phyloP scores from a whole-genome alignment of 2,329 filamentous ascomycete genomes.

The Pyricularia pennisetigena region DNA sequence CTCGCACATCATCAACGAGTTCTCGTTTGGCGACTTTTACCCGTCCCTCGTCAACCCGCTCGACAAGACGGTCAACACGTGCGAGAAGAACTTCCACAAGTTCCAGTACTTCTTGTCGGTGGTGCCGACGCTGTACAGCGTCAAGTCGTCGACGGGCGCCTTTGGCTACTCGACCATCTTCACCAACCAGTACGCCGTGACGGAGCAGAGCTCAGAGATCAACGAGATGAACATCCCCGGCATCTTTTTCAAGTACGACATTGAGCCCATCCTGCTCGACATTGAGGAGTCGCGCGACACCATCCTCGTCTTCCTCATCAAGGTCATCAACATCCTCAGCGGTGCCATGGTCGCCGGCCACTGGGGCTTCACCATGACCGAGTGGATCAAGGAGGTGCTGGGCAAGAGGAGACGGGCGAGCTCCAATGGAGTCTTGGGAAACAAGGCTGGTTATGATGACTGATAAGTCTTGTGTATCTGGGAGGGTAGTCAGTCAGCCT shows the following conservation, averaged over 20 bases:
- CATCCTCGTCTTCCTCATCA: conserved; percentile 64
- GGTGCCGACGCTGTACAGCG: conserved; percentile 87
- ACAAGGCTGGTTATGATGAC: conserved; percentile 24
- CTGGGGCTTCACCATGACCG: conserved; percentile 80
- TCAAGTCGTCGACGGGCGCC: conserved; percentile 31
- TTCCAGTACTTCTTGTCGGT: conserved; percentile 97
- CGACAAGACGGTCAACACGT: conserved; percentile 76
- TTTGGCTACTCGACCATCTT: conserved; percentile 53
- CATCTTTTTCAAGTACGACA: conserved; percentile 98
- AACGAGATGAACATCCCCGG: conserved; percentile 68
- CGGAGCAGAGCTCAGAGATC: conserved; percentile 68
- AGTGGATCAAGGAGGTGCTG: conserved; percentile 56
- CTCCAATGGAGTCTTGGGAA: conserved; percentile 38
- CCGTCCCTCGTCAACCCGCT: conserved; percentile 89
- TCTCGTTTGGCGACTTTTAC: conserved; percentile 96
- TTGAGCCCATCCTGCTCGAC: conserved; percentile 84
- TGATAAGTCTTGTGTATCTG: not conserved
- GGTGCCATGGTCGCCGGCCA: conserved; percentile 89
- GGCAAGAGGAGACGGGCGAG: conserved; percentile 36
- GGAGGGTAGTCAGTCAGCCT: conserved; percentile 21
- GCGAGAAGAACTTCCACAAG: conserved; percentile 75
- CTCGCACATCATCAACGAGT: conserved; percentile 89
- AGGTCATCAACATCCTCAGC: conserved; percentile 81
- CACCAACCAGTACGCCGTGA: conserved; percentile 98
- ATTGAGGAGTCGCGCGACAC: conserved; percentile 74